Evolutionary conservation across 2,329 filamentous ascomycete genomes (phyloP), one percentile per base, ranked within the genome.

Genomic region (Aspergillus ochraceus): DNA sequence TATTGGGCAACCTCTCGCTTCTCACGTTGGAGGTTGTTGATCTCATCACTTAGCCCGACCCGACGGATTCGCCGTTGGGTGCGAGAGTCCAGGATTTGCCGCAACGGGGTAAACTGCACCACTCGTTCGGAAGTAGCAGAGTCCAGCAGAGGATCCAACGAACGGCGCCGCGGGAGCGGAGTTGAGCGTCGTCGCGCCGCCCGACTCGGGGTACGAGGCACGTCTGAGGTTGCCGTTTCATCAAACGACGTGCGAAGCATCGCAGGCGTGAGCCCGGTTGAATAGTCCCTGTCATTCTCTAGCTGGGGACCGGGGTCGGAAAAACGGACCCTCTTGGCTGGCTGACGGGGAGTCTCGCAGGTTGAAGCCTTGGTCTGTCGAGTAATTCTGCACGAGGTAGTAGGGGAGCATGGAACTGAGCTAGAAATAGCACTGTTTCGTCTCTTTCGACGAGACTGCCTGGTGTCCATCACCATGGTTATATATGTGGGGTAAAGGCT

Each of bases 201-300:
- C 30, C 66, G 66, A 59, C 63, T 71, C 46, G 74, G 71, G 4
- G 72, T 74, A 30, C 63, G 60, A 51, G 70, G 66, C 17, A 62
- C 65, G 24, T 65, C 65, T 36, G 60, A 57, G 45, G 64, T 54
- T 42, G 59, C 67, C 22, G 62, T 64, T 32, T 72, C 72, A 47
- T 67, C 65, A 50, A 79, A 71, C 0, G 71, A 75, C 5, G 77
- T 75, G 22, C 77, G 77, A 24, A 69, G 64, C 59, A 81, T 70
- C 4, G 74, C 70, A 19, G 79, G 79, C 4, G 79, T 81, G 6
- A 81, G 64, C n/a, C 79, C 79, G 1, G 79, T 81, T 1, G 76
- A 75, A 24, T 57, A 56, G 39, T 57, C 39, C 6, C 57, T 57
- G 50, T 56, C 53, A 32, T 67, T 54, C 19, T 70, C 68, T 32